Evolutionary conservation across 2,329 filamentous ascomycete genomes (phyloP).

Genomic region (Cercospora nicotianae): DNA sequence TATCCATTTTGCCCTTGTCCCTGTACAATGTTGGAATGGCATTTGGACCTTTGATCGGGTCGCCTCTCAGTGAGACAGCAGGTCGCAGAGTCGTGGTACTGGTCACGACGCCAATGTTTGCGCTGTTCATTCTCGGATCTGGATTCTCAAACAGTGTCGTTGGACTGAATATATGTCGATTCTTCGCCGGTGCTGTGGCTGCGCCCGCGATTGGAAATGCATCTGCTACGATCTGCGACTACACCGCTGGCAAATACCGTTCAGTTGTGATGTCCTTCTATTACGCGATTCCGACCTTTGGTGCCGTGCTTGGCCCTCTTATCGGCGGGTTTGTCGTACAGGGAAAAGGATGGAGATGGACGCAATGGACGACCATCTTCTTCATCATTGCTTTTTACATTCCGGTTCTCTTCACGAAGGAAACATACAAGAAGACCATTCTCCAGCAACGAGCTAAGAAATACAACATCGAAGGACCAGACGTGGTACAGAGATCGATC

Average conservation of each 20-base stretch:
- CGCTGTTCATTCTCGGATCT: conserved; percentile 39
- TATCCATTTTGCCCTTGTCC: conserved; percentile 40
- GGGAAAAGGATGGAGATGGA: conserved; percentile 40
- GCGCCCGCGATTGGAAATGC: conserved; percentile 38
- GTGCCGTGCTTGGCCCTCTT: conserved; percentile 43
- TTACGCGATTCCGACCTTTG: conserved; percentile 34
- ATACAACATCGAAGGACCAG: conserved; percentile 28
- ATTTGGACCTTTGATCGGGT: conserved; percentile 40
- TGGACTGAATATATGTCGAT: conserved; percentile 33
- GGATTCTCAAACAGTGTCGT: conserved; percentile 32
- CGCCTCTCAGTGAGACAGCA: conserved; percentile 42
- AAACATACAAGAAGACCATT: conserved; percentile 40
- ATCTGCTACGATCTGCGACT: conserved; percentile 37
- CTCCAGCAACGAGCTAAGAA: conserved; percentile 35
- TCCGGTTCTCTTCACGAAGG: conserved; percentile 32
- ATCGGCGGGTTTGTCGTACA: conserved; percentile 40
- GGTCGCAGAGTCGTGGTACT: conserved; percentile 42
- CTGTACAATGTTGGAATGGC: conserved; percentile 43
- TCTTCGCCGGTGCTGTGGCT: conserved; percentile 53
- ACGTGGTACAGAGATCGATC: conserved; percentile 15
- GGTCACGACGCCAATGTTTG: conserved; percentile 39
- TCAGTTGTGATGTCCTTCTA: conserved; percentile 35
- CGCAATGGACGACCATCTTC: conserved; percentile 38
- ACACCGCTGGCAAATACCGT: conserved; percentile 34
- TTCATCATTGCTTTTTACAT: conserved; percentile 36